Evolutionary conservation across 768 basidiomycete genomes (phyloP), one percentile per base, ranked within the genome.

Genomic region (Lactarius evosmus): DNA sequence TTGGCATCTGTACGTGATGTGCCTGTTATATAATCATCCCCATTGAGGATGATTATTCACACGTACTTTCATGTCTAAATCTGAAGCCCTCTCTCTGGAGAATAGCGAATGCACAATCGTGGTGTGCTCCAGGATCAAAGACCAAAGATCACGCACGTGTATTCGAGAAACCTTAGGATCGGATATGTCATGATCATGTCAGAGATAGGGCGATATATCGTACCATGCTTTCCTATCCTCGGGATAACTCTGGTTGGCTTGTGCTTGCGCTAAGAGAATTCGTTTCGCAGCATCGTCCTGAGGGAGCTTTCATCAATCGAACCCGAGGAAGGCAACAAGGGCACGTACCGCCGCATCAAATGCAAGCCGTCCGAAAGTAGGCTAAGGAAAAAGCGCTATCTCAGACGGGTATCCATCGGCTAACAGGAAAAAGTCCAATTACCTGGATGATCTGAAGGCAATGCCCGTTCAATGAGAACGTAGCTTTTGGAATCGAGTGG

Each of bases 191-290:
- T 9, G 9, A 38, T 52, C 25, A 52, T 27, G 16, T 12, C 9
- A 14, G n/a, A 19, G 22, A 33, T 30, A 14, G 27, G 8, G 58
- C 14, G 50, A 40, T 16, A 34, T 12, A 19, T 25, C 36, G 29
- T 60, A 60, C 58, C 58, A 60, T 50, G 46, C 49, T 52, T 60
- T 60, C 25, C 58, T 50, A 52, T 60, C 50, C 29, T 34, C 49
- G 1, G 50, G 58, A 19, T 36, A 60, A 60, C 25, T 30, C 36
- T 60, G 58, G 50, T 60, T 40, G 33, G 58, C 49, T 60, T 60
- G 58, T 16, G 36, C 36, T 25, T 60, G 58, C 5, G 58, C 58
- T 6, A 60, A 16, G 34, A 60, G 49, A 25, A 60, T 38, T 17
- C 58, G 33, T 29, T 60, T 60, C 33, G 34, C 46, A 7, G 50